Percentiles rank a stretch among this genome's conserved stretches.
Evolutionary conservation across 768 basidiomycete species (phyloP).

Genomic region (Lepiota venenata): DNA sequence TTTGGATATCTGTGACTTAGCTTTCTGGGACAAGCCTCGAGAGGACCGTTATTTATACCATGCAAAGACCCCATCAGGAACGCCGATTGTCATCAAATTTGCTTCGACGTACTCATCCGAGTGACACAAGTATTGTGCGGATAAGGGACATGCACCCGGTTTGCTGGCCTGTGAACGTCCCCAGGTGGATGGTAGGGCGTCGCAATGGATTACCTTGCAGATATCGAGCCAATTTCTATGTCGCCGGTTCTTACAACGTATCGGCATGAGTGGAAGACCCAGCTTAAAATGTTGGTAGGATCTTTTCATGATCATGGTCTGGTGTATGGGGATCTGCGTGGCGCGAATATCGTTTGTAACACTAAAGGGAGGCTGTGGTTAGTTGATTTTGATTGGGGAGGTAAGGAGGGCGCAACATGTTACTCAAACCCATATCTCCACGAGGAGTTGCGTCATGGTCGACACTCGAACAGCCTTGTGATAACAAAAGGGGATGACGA

Average conservation of each 20-base stretch:
- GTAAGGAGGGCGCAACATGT: conserved; percentile 11
- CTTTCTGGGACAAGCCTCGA: conserved; percentile 13
- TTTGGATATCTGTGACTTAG: neutral
- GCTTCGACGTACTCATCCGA: conserved; percentile 12
- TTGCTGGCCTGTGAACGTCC: conserved; percentile 16
- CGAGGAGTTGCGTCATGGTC: conserved; percentile 8
- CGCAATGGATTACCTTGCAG: conserved; percentile 18
- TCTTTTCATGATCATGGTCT: neutral
- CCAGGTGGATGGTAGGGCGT: conserved; percentile 23
- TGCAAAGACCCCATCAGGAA: neutral
- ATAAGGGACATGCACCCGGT: conserved; percentile 17
- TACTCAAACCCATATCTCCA: conserved; percentile 13
- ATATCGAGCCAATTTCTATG: conserved; percentile 5
- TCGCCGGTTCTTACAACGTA: too few species aligned
- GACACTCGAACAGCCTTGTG: conserved; percentile 6
- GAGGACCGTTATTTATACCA: conserved; percentile 8
- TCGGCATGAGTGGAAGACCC: too few species aligned
- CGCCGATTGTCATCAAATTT: conserved; percentile 18
- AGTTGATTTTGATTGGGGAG: conserved; percentile 17
- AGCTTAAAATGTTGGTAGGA: neutral
- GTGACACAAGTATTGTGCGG: conserved; percentile 18
- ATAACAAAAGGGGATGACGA: conserved; percentile 15
- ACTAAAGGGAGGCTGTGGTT: neutral
- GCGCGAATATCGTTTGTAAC: neutral
- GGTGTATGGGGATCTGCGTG: conserved; percentile 9